A percentile compares a stretch with the other conserved stretches of the same genome.
phyloP scores from a whole-genome alignment of 192 early-diverging fungal species.

The Umbelopsis sp. region DNA sequence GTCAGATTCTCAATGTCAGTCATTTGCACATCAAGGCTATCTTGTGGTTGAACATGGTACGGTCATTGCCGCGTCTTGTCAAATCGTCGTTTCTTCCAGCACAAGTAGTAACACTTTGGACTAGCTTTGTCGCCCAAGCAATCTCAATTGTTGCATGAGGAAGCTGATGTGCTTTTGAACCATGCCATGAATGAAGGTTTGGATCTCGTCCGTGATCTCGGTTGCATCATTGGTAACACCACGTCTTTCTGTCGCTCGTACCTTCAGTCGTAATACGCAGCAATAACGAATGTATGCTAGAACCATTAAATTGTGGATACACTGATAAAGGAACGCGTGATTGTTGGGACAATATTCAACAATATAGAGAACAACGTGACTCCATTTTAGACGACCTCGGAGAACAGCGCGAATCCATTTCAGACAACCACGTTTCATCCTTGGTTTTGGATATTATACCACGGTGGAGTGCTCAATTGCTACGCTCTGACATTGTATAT shows the following conservation, averaged over 20 bases:
- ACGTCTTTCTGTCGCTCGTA: background rate
- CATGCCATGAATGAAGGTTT: constrained; percentile 29
- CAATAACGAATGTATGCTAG: background rate
- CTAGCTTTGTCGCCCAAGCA: constrained; percentile 24
- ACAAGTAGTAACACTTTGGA: background rate
- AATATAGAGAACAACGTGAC: constrained; percentile 29
- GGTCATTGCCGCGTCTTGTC: background rate
- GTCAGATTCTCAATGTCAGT: background rate
- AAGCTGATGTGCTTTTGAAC: constrained; percentile 36
- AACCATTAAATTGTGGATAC: constrained; percentile 38
- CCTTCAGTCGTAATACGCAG: background rate
- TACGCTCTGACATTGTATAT: constrained; percentile 12
- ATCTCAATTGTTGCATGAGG: constrained; percentile 22
- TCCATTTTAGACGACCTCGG: constrained; percentile 10
- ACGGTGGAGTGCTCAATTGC: constrained; percentile 19
- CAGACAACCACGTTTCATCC: constrained; percentile 3
- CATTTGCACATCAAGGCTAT: constrained; percentile 5
- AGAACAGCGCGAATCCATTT: constrained; percentile 23
- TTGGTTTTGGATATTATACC: constrained; percentile 11
- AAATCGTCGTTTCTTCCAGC: too few species aligned
- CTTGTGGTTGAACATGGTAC: background rate
- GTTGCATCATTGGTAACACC: constrained; percentile 41
- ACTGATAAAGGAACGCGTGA: constrained; percentile 23
- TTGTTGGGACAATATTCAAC: constrained; percentile 23
- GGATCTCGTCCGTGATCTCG: constrained; percentile 37